These are phyloP conservation scores for Dovyalis caffra DNA, from an alignment of 345 rosid species.

Conservation along the genomic window DNA sequence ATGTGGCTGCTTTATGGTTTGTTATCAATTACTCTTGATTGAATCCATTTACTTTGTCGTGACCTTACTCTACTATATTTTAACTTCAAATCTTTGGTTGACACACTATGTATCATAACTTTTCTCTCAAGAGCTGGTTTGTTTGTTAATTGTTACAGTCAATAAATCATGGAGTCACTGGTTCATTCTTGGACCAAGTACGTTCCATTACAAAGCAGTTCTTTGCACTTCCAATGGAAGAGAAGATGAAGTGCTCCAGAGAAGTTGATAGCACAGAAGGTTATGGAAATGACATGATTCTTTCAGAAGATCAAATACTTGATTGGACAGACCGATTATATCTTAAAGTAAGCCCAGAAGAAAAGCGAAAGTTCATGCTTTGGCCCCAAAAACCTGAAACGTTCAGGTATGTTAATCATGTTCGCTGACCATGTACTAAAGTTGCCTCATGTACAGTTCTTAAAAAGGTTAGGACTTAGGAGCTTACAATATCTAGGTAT, in stretches of 20 bases:
- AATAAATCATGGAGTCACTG: conserved; percentile 55
- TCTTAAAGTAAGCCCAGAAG: conserved; percentile 41
- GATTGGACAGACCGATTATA: conserved; percentile 67
- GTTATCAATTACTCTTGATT: not conserved
- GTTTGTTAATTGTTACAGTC: conserved; percentile 40
- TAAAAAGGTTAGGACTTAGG: no score
- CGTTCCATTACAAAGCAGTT: no score
- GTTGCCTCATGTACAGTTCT: no score
- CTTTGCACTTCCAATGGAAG: no score
- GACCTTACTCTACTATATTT: not conserved
- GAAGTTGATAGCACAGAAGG: no score
- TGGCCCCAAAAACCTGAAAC: conserved; percentile 54
- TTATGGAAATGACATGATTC: conserved; percentile 63
- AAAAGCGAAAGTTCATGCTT: conserved; percentile 36
- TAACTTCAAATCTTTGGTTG: not conserved
- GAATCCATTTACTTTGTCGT: not conserved
- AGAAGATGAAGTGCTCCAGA: no score
- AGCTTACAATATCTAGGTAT: no score
- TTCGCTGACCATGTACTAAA: no score
- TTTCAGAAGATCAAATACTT: conserved; percentile 52
- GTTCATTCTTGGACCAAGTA: conserved; percentile 42
- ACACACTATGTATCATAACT: not conserved
- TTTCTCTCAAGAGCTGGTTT: not conserved
- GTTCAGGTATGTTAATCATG: conserved; percentile 41
- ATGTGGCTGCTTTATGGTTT: conserved; percentile 73